Evolutionary conservation across 2,329 filamentous ascomycete species (phyloP).

Genomic region (Coniochaeta prunicola): DNA sequence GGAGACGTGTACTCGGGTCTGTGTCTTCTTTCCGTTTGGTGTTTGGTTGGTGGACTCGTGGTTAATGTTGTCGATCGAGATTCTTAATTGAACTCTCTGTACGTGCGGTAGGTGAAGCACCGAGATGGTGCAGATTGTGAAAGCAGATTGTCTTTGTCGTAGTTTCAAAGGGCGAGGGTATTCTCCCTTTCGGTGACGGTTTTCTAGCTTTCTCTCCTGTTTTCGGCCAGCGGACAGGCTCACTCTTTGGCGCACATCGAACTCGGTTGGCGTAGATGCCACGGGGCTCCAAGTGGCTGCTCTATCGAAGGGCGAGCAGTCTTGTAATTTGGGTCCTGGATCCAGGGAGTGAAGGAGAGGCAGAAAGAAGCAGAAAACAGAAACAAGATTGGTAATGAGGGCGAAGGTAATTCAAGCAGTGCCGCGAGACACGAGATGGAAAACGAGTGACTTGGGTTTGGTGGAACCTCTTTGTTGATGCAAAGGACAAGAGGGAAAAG

Average conservation of each 20-base stretch:
- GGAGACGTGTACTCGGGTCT: neutral
- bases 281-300: neutral
- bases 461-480: conserved; percentile 1
- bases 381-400: neutral
- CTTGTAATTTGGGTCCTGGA: neutral
- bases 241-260: neutral
- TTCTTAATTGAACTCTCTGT: neutral
- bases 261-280: neutral
- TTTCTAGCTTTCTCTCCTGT: neutral
- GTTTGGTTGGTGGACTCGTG: neutral
- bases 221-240: conserved; percentile 1
- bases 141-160: neutral
- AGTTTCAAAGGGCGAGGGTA: neutral
- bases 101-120: neutral
- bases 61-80: neutral
- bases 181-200: neutral
- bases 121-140: neutral
- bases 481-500: neutral
- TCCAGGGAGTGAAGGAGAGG: neutral
- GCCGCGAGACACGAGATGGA: conserved; percentile 1
- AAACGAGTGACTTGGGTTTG: conserved; percentile 1
- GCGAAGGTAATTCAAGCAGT: neutral
- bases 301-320: neutral
- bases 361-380: neutral
- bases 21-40: neutral